A percentile compares a stretch with the other conserved stretches of the same genome.
Conservation (phyloP, 208 protist species). For the Acanthamoeba lugdunensis region DNA sequence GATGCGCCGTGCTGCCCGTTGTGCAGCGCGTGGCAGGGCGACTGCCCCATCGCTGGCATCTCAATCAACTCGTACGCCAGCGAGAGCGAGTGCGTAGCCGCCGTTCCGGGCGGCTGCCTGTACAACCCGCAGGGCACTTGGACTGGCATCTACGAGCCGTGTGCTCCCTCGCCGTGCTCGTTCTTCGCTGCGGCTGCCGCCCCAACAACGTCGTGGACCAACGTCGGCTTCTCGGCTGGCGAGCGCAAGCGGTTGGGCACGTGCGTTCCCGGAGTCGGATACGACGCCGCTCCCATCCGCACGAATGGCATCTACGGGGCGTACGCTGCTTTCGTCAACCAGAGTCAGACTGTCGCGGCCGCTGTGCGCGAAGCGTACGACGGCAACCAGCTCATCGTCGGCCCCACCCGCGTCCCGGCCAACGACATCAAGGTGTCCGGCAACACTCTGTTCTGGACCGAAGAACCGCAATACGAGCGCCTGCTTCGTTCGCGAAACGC, state of each 20-base stretch:
- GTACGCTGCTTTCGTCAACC: constrained; percentile 8
- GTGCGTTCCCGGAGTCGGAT: neutral
- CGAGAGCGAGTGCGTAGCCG: neutral
- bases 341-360: constrained; percentile 19
- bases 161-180: constrained; percentile 40
- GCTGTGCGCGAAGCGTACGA: constrained; percentile 18
- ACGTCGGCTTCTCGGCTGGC: neutral
- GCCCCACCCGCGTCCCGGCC: neutral
- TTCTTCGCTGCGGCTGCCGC: neutral
- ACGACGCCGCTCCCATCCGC: constrained; percentile 19
- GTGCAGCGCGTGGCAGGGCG: constrained; percentile 12
- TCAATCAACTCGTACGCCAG: neutral
- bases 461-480: neutral
- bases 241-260: constrained; percentile 16
- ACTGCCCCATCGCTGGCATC: constrained; percentile 30
- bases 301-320: constrained; percentile 26
- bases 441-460: constrained; percentile 2
- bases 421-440: neutral
- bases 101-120: constrained; percentile 8
- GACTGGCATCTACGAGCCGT: constrained; percentile 39
- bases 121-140: constrained; percentile 40
- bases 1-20: neutral
- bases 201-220: too few relatives aligned
- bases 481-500: neutral
- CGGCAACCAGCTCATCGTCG: constrained; percentile 43